Base-by-base conservation (phyloP, 176 grass and related monocot genomes). In the Pharus latifolius region DNA sequence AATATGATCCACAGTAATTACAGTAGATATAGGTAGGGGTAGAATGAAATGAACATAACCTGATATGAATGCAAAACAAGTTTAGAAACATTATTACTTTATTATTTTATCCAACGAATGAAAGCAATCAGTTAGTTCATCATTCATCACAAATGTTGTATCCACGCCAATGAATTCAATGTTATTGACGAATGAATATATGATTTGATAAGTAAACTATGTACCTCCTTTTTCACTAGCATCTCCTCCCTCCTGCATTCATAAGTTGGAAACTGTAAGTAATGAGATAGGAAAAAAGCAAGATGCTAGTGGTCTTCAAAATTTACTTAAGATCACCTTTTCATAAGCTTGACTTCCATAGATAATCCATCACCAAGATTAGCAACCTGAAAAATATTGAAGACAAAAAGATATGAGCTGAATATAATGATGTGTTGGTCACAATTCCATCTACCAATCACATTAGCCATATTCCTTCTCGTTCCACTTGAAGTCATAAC, bases 341-440 rank as follows among this genome's bases (percentile, higher is more conserved):
- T 94, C 84, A 98, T 74, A 63, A 93, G 75, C 45, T 91, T 91
- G 67, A 86, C 90, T 67, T 98, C 95, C 84, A 98, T 80, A 81
- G 95, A 98, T 71, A 86, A 72, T 40, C 95, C 90, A 92, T 98
- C 82, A 50, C 95, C 90, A 56, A 91, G 82, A 76, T 79, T 88
- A 67, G 90, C 87, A 72, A 98, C 87, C 95, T 98, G 45, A 29
- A 79, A n/a, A 10, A 67, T 67, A 68, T 76, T 48, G 17, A 63
- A 47, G 25, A 34, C 1, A 72, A 51, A 74, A 74, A 71, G 6
- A 35, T 67, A 27, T 33, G 18, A 42, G 48, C 24, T 78, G 6
- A 55, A 78, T 61, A 82, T 55, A 24, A 66, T 19, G n/a, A 50
- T 78, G 74, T 37, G 12, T 37, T 69, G 5, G 0, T 32, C 52